A percentile compares a stretch with the other conserved stretches of the same genome.
phyloP scores from a whole-genome alignment of 768 basidiomycete genomes.

The Leccinum uliginosum region DNA sequence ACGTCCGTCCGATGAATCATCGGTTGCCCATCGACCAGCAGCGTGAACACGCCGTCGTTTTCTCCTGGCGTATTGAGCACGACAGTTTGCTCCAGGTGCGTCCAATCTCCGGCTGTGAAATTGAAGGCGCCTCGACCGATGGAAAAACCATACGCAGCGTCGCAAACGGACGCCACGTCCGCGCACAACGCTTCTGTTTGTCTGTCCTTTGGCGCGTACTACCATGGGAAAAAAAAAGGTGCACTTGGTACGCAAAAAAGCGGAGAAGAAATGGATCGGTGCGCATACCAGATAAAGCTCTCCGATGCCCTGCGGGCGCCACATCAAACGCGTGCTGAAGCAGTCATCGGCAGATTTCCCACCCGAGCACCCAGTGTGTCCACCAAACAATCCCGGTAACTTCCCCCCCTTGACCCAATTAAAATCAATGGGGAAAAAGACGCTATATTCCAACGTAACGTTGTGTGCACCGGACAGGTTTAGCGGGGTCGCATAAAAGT shows the following conservation, averaged over 20 bases:
- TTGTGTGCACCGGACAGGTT: constrained; percentile 44
- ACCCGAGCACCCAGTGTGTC: constrained; percentile 64
- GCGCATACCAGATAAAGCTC: constrained; percentile 69
- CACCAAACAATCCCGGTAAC: constrained; percentile 76
- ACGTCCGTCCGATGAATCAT: constrained; percentile 54
- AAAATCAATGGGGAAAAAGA: constrained; percentile 73
- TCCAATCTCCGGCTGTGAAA: constrained; percentile 65
- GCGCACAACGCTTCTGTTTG: constrained; percentile 59
- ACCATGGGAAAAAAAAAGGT: background rate
- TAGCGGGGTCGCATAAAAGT: constrained; percentile 57
- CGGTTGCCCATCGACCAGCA: constrained; percentile 58
- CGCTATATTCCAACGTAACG: constrained; percentile 62
- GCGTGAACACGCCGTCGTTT: constrained; percentile 59
- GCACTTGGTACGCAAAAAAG: background rate
- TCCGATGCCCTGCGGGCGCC: constrained; percentile 61
- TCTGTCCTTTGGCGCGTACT: constrained; percentile 76
- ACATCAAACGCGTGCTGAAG: constrained; percentile 87
- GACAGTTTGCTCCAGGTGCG: constrained; percentile 65
- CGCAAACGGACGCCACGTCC: constrained; percentile 58
- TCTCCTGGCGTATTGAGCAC: constrained; percentile 69
- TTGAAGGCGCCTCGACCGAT: constrained; percentile 69
- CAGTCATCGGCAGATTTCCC: constrained; percentile 68
- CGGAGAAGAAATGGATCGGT: background rate
- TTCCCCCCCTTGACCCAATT: constrained; percentile 82
- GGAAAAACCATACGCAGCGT: constrained; percentile 65